Conservation (phyloP, 352 stramenopile species). For the Peronospora destructor region DNA sequence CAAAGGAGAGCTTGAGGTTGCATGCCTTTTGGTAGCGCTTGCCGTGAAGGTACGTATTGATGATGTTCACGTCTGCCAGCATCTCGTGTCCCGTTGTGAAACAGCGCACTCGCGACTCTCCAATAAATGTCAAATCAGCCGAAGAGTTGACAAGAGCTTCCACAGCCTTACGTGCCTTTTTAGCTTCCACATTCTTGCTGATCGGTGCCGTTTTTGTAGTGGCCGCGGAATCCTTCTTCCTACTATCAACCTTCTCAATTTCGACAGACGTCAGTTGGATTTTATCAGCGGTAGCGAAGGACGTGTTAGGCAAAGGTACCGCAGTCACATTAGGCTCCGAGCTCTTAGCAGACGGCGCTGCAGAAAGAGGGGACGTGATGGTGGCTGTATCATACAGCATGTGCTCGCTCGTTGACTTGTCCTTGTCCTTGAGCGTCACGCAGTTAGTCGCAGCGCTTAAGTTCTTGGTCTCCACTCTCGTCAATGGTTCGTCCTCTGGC, state of each 20-base stretch:
- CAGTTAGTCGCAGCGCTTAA: not conserved
- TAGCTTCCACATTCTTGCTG: conserved; percentile 21
- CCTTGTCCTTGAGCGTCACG: conserved; percentile 12
- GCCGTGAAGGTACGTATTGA: conserved; percentile 43
- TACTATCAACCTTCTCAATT: conserved; percentile 7
- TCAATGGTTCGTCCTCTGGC: not conserved
- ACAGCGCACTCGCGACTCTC: conserved; percentile 48
- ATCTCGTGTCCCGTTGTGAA: conserved; percentile 61
- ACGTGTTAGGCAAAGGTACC: conserved; percentile 12
- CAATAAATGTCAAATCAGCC: conserved; percentile 39
- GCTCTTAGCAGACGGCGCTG: conserved; percentile 10
- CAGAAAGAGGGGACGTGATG: not conserved
- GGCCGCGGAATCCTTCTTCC: conserved; percentile 2
- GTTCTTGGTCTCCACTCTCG: conserved; percentile 8
- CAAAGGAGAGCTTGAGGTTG: conserved; percentile 41
- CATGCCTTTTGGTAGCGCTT: conserved; percentile 53
- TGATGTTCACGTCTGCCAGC: conserved; percentile 46
- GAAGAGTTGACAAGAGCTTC: conserved; percentile 36
- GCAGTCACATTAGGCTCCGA: conserved; percentile 1
- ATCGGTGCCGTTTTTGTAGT: conserved; percentile 11
- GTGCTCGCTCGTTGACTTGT: conserved; percentile 19
- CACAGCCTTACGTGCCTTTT: conserved; percentile 23
- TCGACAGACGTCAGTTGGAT: conserved; percentile 4
- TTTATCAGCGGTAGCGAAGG: conserved; percentile 6
- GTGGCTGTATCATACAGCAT: not conserved